Evolutionary conservation across 2,329 filamentous ascomycete genomes (phyloP).

Genomic region (Arthrobotrys conoides): DNA sequence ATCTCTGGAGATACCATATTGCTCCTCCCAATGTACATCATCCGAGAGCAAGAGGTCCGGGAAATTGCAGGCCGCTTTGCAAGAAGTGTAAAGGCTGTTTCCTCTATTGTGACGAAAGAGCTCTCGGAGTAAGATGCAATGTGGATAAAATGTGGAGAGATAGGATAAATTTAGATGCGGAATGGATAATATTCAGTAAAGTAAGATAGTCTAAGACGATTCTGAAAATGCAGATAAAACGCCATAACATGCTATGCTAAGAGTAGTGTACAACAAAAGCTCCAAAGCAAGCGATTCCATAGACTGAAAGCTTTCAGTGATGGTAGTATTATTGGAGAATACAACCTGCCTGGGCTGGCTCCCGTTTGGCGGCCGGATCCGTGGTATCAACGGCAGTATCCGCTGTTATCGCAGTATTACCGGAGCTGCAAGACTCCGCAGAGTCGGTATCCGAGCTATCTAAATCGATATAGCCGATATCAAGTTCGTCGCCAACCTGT

Average conservation of each 20-base stretch:
- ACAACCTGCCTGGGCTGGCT: conserved; percentile 9
- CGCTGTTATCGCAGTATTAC: conserved; percentile 34
- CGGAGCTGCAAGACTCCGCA: conserved; percentile 43
- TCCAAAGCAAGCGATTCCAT: not conserved
- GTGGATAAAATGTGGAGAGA: not conserved
- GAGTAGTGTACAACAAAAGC: too few relatives aligned
- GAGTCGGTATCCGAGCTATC: conserved; percentile 54
- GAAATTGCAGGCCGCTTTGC: conserved; percentile 42
- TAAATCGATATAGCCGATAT: conserved; percentile 35
- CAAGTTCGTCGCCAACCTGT: conserved; percentile 45
- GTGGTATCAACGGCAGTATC: conserved; percentile 22
- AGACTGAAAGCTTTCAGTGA: not conserved
- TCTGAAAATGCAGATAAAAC: not conserved
- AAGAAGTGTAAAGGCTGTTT: conserved; percentile 46
- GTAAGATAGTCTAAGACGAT: not conserved
- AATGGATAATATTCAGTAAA: not conserved
- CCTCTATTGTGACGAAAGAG: conserved; percentile 23
- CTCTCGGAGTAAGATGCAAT: not conserved
- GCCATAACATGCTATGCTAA: not conserved
- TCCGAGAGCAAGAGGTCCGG: conserved; percentile 41
- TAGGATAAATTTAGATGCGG: not conserved
- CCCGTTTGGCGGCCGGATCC: conserved; percentile 12
- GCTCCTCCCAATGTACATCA: conserved; percentile 54
- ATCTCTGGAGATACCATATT: conserved; percentile 44
- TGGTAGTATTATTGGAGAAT: conserved; percentile 28